A percentile compares a stretch with the other conserved stretches of the same genome.
Conservation (phyloP, 331 rosid species). For the Telfairia occidentalis region DNA sequence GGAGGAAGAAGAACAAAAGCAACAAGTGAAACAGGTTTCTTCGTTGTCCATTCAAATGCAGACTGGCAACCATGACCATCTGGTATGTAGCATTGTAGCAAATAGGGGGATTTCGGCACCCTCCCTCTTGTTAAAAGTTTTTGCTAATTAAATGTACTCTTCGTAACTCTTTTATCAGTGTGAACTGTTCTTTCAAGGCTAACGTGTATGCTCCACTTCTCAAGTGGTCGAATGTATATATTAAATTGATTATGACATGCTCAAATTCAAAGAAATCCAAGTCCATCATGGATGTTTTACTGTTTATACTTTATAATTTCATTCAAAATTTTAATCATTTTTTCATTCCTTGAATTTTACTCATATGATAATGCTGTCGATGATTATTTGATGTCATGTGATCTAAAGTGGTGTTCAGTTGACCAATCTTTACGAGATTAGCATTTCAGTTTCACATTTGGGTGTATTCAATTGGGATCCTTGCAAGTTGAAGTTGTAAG, state of each 20-base stretch:
- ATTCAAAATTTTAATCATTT: background rate
- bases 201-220: background rate
- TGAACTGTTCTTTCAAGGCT: background rate
- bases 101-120: too few species aligned
- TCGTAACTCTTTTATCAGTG: background rate
- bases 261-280: background rate
- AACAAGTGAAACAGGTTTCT: constrained; percentile 12
- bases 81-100: constrained; percentile 24
- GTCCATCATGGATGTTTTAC: background rate
- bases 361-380: background rate
- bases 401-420: background rate
- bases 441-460: background rate
- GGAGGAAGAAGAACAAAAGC: constrained; percentile 27
- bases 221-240: background rate
- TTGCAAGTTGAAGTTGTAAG: background rate
- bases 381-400: background rate
- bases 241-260: background rate
- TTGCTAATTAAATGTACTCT: background rate
- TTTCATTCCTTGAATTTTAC: background rate
- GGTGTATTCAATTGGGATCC: background rate
- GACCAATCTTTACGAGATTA: background rate
- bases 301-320: background rate
- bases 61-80: constrained; percentile 12
- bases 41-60: constrained; percentile 10
- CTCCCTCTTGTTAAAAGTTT: background rate